Percentiles rank a stretch among this genome's conserved stretches.
phyloP scores from a whole-genome alignment of 352 stramenopile species.

The Phytopythium oedochilum region DNA sequence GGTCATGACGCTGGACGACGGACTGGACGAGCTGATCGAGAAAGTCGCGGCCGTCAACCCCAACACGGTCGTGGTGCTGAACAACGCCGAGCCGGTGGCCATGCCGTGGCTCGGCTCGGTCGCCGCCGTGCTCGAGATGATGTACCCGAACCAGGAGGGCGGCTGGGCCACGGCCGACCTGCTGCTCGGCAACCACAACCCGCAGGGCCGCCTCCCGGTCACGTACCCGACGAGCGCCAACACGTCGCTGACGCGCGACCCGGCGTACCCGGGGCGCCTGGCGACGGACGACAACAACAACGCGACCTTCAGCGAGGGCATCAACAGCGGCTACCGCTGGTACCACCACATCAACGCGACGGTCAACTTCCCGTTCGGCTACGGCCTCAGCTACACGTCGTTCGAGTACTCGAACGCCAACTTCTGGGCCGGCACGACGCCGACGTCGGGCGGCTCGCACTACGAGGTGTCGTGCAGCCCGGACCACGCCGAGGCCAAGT shows the following conservation, averaged over 20 bases:
- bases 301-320: constrained; percentile 23
- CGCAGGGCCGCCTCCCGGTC: constrained; percentile 21
- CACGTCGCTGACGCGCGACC: constrained; percentile 22
- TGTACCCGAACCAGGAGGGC: constrained; percentile 31
- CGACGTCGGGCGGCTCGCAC: constrained; percentile 12
- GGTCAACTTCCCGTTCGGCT: constrained; percentile 28
- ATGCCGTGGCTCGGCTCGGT: constrained; percentile 27
- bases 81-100: constrained; percentile 22
- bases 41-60: constrained; percentile 22
- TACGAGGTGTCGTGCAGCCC: constrained; percentile 25
- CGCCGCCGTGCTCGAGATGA: constrained; percentile 23
- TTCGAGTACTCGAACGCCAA: constrained; percentile 28
- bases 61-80: constrained; percentile 30
- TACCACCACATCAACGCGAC: constrained; percentile 23
- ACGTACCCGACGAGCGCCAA: constrained; percentile 21
- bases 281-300: constrained; percentile 17
- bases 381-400: constrained; percentile 24
- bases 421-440: constrained; percentile 11
- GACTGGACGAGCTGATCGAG: constrained; percentile 19
- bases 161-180: constrained; percentile 25
- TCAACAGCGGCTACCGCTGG: constrained; percentile 31
- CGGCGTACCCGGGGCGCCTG: constrained; percentile 20
- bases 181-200: constrained; percentile 23
- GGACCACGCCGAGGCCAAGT: constrained; percentile 12
- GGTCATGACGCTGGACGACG: constrained; percentile 20